Percentiles rank a stretch among this genome's conserved stretches.
These are phyloP conservation scores for Petunia secreta DNA, from an alignment of 257 asterid genomes.

Conservation along the genomic window DNA sequence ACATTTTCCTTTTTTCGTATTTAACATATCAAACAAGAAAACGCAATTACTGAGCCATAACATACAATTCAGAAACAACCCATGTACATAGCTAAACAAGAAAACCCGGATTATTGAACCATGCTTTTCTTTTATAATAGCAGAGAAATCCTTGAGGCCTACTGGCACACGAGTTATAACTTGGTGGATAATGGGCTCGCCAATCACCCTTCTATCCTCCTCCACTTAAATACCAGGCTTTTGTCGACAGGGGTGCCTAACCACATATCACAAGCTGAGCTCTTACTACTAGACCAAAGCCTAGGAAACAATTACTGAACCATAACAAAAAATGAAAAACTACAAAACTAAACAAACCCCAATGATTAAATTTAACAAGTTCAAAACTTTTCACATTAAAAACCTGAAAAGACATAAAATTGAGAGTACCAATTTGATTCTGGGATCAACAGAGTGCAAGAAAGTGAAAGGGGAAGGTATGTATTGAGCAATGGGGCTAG, in stretches of 20 bases:
- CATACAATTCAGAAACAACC: background rate
- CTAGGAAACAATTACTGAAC: too few relatives aligned
- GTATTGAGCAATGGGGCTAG: conserved; percentile 96
- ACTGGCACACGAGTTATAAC: too few relatives aligned
- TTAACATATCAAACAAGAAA: background rate
- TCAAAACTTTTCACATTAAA: background rate
- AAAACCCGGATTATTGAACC: background rate
- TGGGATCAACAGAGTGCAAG: conserved; percentile 90
- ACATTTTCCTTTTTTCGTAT: background rate
- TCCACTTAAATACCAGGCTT: too few relatives aligned
- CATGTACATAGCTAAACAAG: background rate
- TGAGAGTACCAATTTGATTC: conserved; percentile 76
- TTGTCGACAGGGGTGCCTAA: too few relatives aligned
- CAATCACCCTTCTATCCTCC: too few relatives aligned
- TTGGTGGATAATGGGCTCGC: too few relatives aligned
- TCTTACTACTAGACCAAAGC: too few relatives aligned
- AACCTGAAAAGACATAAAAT: background rate
- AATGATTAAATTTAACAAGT: conserved; percentile 18
- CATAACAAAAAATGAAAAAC: background rate
- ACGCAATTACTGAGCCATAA: background rate
- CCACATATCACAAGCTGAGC: too few relatives aligned
- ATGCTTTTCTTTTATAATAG: too few relatives aligned
- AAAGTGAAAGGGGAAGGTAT: conserved; percentile 92
- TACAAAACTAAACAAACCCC: background rate
- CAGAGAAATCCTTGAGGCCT: too few relatives aligned